Evolutionary conservation across 768 basidiomycete species (phyloP), one percentile per base, ranked within the genome.

Genomic region (Podaxis sp.): DNA sequence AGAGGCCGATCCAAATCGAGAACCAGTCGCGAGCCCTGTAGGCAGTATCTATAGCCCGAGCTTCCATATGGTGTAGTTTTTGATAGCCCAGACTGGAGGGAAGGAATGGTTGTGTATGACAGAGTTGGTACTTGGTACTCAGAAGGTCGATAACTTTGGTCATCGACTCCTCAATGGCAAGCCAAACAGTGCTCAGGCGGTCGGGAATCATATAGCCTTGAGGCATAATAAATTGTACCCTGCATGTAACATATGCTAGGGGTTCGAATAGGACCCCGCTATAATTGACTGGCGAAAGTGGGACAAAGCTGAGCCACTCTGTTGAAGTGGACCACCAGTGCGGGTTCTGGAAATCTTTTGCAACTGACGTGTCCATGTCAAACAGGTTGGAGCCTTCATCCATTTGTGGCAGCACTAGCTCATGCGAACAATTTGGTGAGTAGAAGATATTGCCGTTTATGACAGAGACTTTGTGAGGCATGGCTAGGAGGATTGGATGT

Each of bases 291-390:
- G 3, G 20, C 2, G 11, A 17, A 12, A 12, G 12, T n/a, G 54
- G 37, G 12, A 56, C 55, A 56, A 56, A 56, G 11, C 10, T 22
- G 2, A 56, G 26, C 55, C 55, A 56, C 26, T 56, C 55, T 12
- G 37, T 20, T 13, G 37, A 56, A 11, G 22, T 5, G 12, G 20
- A 20, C 55, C 55, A 56, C 55, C 55, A 56, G 15, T 4, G n/a
- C 0, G 40, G 55, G 10, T 56, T n/a, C 40, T 56, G 37, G 26
- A 56, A 40, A 10, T 56, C 55, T 41, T n/a, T 12, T 0, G 40
- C 17, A n/a, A 13, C 40, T n/a, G 17, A 41, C 13, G 13, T n/a
- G 12, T 12, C 13, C 40, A n/a, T 0, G 5, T 41, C 1, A 4
- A 41, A 15, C 12, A 41, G 40, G 4, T 12, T 6, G 17, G 12